Percentiles rank a stretch among this genome's conserved stretches.
Conservation (phyloP, 164 flowering plant species). For the Nelumbo lutea region DNA sequence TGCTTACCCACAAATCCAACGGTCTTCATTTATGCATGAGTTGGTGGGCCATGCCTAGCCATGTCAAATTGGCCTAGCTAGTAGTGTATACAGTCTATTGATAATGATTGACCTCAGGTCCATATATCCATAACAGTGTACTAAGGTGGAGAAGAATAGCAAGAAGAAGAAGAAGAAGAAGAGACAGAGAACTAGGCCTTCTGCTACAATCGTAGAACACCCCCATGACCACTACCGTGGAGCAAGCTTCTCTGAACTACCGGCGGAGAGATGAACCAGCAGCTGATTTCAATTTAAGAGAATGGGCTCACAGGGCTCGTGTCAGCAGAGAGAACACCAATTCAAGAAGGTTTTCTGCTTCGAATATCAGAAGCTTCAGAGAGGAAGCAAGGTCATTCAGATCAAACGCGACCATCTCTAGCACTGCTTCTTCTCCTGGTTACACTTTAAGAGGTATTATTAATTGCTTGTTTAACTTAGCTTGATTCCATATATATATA, state of each 20-base stretch:
- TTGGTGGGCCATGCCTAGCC: too few species aligned
- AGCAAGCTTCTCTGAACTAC: constrained; percentile 19
- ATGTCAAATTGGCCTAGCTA: too few species aligned
- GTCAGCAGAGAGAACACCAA: constrained; percentile 50
- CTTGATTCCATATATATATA: not conserved
- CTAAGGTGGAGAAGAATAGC: not conserved
- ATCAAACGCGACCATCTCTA: constrained; percentile 57
- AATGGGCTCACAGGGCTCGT: constrained; percentile 51
- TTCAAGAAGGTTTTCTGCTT: constrained; percentile 65
- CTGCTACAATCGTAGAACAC: not conserved
- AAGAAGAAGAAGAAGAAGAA: not conserved
- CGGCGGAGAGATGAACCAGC: constrained; percentile 25
- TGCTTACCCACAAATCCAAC: too few species aligned
- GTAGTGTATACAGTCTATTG: too few species aligned
- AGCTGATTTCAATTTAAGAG: constrained; percentile 45
- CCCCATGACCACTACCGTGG: constrained; percentile 20
- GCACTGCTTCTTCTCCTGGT: constrained; percentile 92
- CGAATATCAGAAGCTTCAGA: constrained; percentile 54
- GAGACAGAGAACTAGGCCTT: not conserved
- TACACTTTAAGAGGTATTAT: constrained; percentile 51
- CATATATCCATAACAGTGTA: too few species aligned
- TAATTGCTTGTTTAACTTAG: not conserved
- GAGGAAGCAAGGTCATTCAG: constrained; percentile 65
- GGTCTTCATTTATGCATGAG: too few species aligned
- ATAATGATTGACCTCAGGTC: too few species aligned